Percentiles rank a stretch among this genome's conserved stretches.
Evolutionary conservation across 495 filamentous ascomycete species (phyloP).

Genomic region (Tuber calosporum): DNA sequence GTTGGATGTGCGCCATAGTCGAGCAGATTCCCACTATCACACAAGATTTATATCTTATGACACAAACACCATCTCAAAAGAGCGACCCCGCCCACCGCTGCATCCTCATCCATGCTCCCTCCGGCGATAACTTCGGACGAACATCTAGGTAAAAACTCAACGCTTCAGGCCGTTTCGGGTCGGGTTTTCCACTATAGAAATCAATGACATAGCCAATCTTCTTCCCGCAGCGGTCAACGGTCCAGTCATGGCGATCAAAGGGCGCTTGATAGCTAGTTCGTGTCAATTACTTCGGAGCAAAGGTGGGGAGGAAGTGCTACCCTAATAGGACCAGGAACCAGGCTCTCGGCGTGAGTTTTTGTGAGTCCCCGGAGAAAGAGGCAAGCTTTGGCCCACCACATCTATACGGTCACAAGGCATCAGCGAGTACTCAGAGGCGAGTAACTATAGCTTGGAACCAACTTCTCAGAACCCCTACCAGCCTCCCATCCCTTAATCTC

Average conservation of each 20-base stretch:
- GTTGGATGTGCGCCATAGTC: no score
- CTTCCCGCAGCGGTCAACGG: slow-evolving; percentile 86
- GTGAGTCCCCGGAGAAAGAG: slow-evolving; percentile 71
- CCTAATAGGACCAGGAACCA: slow-evolving; percentile 72
- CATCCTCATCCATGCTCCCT: slow-evolving; percentile 80
- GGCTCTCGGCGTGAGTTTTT: slow-evolving; percentile 71
- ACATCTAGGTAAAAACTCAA: slow-evolving; percentile 93
- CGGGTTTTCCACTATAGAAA: slow-evolving; percentile 78
- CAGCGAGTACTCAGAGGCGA: background rate
- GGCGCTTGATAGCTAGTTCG: slow-evolving; percentile 61
- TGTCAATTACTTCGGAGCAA: background rate
- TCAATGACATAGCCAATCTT: slow-evolving; percentile 93
- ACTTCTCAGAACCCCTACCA: slow-evolving; percentile 53
- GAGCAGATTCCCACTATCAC: background rate
- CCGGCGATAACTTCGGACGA: slow-evolving; percentile 80
- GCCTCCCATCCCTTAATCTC: slow-evolving; percentile 81
- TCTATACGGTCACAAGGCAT: slow-evolving; percentile 36
- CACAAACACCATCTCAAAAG: slow-evolving; percentile 38
- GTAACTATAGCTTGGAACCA: slow-evolving; percentile 29
- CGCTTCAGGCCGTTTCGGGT: slow-evolving; percentile 51
- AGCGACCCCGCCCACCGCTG: slow-evolving; percentile 55
- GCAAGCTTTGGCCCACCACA: slow-evolving; percentile 78
- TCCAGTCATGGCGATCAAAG: slow-evolving; percentile 97
- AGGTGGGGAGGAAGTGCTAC: slow-evolving; percentile 7
- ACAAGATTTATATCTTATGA: background rate